Percentiles rank a stretch among this genome's conserved stretches.
phyloP scores from a whole-genome alignment of 1,284 basidiomycete species.

The Rhodotorula mucilaginosa region DNA sequence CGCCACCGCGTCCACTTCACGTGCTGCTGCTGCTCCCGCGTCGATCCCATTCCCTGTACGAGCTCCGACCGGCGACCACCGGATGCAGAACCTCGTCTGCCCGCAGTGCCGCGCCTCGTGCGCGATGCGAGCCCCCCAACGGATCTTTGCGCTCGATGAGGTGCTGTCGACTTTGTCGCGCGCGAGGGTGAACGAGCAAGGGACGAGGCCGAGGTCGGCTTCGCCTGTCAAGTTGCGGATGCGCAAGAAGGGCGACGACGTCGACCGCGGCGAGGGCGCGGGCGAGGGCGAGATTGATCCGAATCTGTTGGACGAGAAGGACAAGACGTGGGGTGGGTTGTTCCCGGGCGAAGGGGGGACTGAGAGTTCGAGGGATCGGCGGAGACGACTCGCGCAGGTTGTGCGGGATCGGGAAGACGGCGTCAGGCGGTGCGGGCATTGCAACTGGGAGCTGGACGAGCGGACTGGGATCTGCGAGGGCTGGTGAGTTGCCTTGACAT shows the following conservation, averaged over 20 bases:
- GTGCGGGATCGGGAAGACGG: slow-evolving; percentile 35
- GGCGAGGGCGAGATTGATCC: background rate
- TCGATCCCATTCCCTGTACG: background rate
- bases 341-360: slow-evolving; percentile 12
- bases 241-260: background rate
- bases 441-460: slow-evolving; percentile 38
- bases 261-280: background rate
- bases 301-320: slow-evolving; percentile 14
- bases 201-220: background rate
- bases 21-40: background rate
- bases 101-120: slow-evolving; percentile 33
- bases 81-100: slow-evolving; percentile 34
- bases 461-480: slow-evolving; percentile 30
- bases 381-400: slow-evolving; percentile 20
- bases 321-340: slow-evolving; percentile 25
- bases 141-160: slow-evolving; percentile 35
- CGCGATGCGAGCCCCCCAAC: slow-evolving; percentile 12
- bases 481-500: slow-evolving; percentile 19
- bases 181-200: slow-evolving; percentile 2
- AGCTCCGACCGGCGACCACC: slow-evolving; percentile 25
- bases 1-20: background rate
- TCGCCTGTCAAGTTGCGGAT: background rate
- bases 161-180: slow-evolving; percentile 6
- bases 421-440: slow-evolving; percentile 33
- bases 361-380: slow-evolving; percentile 17